Conservation (phyloP, 495 filamentous ascomycete genomes). For the Penicillium silybi region DNA sequence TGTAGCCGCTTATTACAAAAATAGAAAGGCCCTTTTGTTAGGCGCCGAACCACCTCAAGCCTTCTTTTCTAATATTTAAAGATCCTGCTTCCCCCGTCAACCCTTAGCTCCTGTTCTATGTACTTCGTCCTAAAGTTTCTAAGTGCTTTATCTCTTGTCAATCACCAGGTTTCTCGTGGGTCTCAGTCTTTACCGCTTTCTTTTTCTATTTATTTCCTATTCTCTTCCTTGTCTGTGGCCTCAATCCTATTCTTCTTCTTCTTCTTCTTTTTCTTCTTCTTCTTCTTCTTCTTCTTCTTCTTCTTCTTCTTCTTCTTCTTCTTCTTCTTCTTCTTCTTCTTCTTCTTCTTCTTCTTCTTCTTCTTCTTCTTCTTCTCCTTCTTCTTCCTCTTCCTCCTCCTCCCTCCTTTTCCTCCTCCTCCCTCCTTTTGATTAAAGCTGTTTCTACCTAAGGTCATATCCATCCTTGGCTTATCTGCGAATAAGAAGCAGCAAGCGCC, state of each 20-base stretch:
- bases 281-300: no score
- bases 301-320: no score
- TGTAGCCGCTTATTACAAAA: constrained; percentile 2
- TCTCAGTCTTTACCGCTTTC: neutral
- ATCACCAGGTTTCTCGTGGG: neutral
- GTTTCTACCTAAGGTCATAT: neutral
- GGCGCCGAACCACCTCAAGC: neutral
- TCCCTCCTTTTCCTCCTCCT: no score
- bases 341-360: no score
- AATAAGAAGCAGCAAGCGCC: neutral
- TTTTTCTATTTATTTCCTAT: neutral
- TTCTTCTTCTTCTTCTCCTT: no score
- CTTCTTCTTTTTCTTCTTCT: no score
- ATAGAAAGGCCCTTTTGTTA: constrained; percentile 5
- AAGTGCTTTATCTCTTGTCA: neutral
- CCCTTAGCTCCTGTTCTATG: neutral
- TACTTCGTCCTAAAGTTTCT: neutral
- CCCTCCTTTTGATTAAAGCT: neutral
- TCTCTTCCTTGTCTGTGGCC: neutral
- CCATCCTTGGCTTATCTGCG: neutral
- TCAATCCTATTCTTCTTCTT: neutral
- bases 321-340: no score
- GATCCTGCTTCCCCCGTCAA: neutral
- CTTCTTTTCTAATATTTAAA: constrained; percentile 3
- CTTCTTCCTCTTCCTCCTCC: neutral